Evolutionary conservation across 306 rosid genomes (phyloP).

Genomic region (Quercus variabilis): DNA sequence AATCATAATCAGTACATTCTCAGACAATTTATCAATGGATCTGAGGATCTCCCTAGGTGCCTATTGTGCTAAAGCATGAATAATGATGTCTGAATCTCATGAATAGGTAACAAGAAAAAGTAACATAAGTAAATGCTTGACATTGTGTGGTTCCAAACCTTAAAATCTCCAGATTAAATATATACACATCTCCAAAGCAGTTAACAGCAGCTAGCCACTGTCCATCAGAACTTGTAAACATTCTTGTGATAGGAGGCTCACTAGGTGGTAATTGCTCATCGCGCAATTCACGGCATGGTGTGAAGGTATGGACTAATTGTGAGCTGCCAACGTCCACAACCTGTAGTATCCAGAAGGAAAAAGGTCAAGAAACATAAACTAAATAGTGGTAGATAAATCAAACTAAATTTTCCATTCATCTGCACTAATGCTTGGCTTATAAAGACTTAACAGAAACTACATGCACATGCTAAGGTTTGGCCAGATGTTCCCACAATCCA

Average conservation of each 20-base stretch:
- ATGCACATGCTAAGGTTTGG: too few relatives aligned
- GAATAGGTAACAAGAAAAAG: not conserved
- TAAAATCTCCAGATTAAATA: conserved; percentile 76
- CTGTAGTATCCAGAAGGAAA: conserved; percentile 36
- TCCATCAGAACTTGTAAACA: conserved; percentile 87
- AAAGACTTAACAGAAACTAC: too few relatives aligned
- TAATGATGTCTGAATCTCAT: not conserved
- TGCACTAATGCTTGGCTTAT: not conserved
- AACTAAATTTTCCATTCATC: not conserved
- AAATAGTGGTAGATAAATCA: not conserved
- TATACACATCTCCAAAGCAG: conserved; percentile 89
- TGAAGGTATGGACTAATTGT: conserved; percentile 61
- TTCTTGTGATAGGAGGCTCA: conserved; percentile 91
- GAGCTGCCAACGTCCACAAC: conserved; percentile 60
- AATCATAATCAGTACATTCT: not conserved
- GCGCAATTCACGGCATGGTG: conserved; percentile 53
- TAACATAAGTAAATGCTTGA: not conserved
- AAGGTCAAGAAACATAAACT: conserved; percentile 13
- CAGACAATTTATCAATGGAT: not conserved
- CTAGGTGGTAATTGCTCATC: conserved; percentile 59
- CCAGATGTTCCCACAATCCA: too few relatives aligned
- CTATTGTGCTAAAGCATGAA: not conserved
- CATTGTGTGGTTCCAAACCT: conserved; percentile 42
- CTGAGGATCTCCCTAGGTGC: not conserved
- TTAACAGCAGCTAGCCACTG: conserved; percentile 99